Evolutionary conservation across 1,139 yeast genomes (phyloP).

Genomic region (Pichia sp.): DNA sequence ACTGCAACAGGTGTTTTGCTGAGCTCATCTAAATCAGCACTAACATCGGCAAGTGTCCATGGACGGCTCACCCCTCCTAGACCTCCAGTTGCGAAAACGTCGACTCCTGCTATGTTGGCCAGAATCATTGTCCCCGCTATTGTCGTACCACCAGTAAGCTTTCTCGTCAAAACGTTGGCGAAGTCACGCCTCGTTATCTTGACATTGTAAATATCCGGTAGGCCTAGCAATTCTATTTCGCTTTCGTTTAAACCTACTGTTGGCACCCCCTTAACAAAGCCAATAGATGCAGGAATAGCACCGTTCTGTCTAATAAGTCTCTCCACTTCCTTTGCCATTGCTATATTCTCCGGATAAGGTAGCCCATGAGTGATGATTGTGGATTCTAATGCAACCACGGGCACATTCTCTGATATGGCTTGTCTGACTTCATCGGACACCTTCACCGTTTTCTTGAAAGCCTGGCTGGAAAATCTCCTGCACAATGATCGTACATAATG

Average conservation of each 20-base stretch:
- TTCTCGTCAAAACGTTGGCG: slow-evolving; percentile 63
- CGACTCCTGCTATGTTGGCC: slow-evolving; percentile 69
- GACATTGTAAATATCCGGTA: slow-evolving; percentile 36
- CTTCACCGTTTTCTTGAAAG: not conserved
- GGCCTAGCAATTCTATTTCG: slow-evolving; percentile 53
- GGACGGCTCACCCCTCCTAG: slow-evolving; percentile 89
- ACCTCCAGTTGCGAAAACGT: slow-evolving; percentile 91
- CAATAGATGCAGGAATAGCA: slow-evolving; percentile 83
- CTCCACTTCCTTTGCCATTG: slow-evolving; percentile 72
- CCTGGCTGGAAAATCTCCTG: not conserved
- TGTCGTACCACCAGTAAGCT: slow-evolving; percentile 78
- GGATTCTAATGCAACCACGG: slow-evolving; percentile 77
- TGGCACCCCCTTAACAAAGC: slow-evolving; percentile 68
- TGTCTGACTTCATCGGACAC: slow-evolving; percentile 50
- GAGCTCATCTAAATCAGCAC: slow-evolving; percentile 84
- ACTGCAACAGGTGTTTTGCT: slow-evolving; percentile 82
- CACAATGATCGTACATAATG: not conserved
- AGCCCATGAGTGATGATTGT: slow-evolving; percentile 90
- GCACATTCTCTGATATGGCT: slow-evolving; percentile 52
- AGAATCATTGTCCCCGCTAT: slow-evolving; percentile 87
- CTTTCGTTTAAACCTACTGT: slow-evolving; percentile 53
- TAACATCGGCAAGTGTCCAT: slow-evolving; percentile 70
- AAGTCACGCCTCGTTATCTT: slow-evolving; percentile 83
- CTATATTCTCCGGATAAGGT: slow-evolving; percentile 72
- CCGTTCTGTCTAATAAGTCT: slow-evolving; percentile 54